Base-by-base conservation (phyloP, 192 early-diverging fungal genomes). In the Dissophora globulifera region DNA sequence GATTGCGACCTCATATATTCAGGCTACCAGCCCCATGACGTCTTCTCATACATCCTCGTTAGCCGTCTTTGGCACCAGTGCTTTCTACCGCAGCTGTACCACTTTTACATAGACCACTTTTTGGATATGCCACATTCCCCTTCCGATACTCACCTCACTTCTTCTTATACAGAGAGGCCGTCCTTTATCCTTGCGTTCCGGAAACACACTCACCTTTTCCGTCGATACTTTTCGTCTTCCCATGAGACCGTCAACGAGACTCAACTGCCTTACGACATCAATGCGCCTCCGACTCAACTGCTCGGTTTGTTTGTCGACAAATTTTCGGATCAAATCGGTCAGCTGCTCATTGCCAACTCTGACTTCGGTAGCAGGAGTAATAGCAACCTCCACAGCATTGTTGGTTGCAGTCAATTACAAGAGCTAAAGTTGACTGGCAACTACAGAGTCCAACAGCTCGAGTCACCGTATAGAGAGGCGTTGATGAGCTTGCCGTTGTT, bases 31-130 rank as follows among this genome's bases (percentile, higher is more conserved):
- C 46, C 54, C 13, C 12, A 35, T 15, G n/a, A 29, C 4, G 25
- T 56, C 6, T 45, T 48, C 45, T 30, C 29, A 9, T 66, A 53
- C 19, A 22, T 66, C 45, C 53, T 66, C 26, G 63, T 66, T 26
- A 56, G 30, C 13, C 52, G 53, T 15, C 43, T 47, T 20, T 66
- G 63, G 63, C 27, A 66, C 33, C 43, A 26, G 33, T 66, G 63
- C 12, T 66, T 66, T 31, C 51, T 66, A 5, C 63, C 63, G 3
- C 22, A 48, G 22, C 31, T 66, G 3, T 66, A 66, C 29, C 30
- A 27, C 45, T 56, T 23, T 6, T 56, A 32, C n/a, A 19, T 66
- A 26, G 43, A 46, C 12, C 7, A 20, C 16, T 17, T 29, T 13
- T 17, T 26, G 12, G 51, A 47, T 32, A 31, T 4, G 38, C 10